These are phyloP conservation scores for Aspergillus eucalypticola DNA, from an alignment of 2,329 filamentous ascomycete species.

Conservation along the genomic window DNA sequence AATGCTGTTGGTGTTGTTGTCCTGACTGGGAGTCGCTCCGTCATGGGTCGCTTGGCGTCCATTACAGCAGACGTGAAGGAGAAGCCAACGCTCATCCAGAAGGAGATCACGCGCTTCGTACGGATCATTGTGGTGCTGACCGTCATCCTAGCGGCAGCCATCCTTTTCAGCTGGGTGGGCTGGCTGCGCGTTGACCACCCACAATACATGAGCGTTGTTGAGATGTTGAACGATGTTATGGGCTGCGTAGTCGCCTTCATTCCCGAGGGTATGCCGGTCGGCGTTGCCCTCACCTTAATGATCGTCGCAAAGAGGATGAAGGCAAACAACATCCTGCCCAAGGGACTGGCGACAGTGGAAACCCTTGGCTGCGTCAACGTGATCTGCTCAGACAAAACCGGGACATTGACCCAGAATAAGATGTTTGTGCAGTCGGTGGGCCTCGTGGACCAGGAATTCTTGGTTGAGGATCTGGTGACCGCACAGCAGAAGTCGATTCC, in stretches of 20 bases:
- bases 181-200: slow-evolving; percentile 68
- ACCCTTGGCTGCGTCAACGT: slow-evolving; percentile 73
- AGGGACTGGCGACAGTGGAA: slow-evolving; percentile 76
- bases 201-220: slow-evolving; percentile 69
- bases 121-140: slow-evolving; percentile 69
- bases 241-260: slow-evolving; percentile 74
- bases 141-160: slow-evolving; percentile 58
- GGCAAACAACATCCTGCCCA: slow-evolving; percentile 74
- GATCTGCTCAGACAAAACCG: slow-evolving; percentile 78
- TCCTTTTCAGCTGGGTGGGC: slow-evolving; percentile 59
- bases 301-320: slow-evolving; percentile 77
- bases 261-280: slow-evolving; percentile 73
- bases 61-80: slow-evolving; percentile 70
- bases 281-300: slow-evolving; percentile 69
- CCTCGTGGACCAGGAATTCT: slow-evolving; percentile 28
- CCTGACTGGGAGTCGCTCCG: slow-evolving; percentile 69
- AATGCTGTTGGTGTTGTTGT: slow-evolving; percentile 69
- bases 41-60: slow-evolving; percentile 75
- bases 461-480: slow-evolving; percentile 19
- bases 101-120: slow-evolving; percentile 73
- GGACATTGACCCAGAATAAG: slow-evolving; percentile 61
- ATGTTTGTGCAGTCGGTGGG: slow-evolving; percentile 60
- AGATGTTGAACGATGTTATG: slow-evolving; percentile 72
- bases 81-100: slow-evolving; percentile 69
- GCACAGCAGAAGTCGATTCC: slow-evolving; percentile 16